A percentile compares a stretch with the other conserved stretches of the same genome.
Conservation (phyloP, 805 yeast species). For the Wickerhamiella brachini region DNA sequence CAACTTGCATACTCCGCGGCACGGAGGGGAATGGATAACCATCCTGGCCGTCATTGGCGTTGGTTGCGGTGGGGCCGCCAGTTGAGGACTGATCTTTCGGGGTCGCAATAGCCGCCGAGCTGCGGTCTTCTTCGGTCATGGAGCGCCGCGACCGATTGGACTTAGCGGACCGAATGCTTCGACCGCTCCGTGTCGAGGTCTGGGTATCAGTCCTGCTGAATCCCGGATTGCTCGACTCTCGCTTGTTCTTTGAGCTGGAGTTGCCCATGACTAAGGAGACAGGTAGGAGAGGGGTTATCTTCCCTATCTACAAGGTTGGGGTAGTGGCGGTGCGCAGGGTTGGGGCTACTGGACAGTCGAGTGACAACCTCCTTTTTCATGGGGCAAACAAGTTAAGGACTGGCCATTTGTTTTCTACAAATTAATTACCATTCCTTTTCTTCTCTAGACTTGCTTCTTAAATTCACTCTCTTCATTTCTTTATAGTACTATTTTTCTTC, state of each 20-base stretch:
- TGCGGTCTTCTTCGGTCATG: not conserved
- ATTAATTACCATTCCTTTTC: no score
- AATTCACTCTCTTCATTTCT: no score
- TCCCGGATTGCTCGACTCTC: conserved; percentile 13
- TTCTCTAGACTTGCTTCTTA: no score
- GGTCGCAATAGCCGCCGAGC: conserved; percentile 53
- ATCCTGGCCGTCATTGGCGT: conserved; percentile 27
- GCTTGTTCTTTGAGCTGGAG: conserved; percentile 23
- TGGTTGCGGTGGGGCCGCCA: not conserved
- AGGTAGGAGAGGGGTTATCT: not conserved
- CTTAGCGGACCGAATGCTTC: conserved; percentile 2
- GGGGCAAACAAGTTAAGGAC: no score
- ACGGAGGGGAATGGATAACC: conserved; percentile 17
- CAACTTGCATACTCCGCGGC: conserved; percentile 40
- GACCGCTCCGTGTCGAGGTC: conserved; percentile 24
- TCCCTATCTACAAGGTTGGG: not conserved
- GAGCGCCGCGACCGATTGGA: not conserved
- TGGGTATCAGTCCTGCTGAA: conserved; percentile 30
- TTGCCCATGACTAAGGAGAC: conserved; percentile 24
- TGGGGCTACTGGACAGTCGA: no score
- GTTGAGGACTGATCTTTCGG: conserved; percentile 19
- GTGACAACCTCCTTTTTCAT: no score
- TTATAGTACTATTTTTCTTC: no score
- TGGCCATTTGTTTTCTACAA: no score
- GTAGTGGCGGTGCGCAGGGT: not conserved